Percentiles rank a stretch among this genome's conserved stretches.
Evolutionary conservation across 73 alveolate species (phyloP).

Genomic region (Loxodes magnus): DNA sequence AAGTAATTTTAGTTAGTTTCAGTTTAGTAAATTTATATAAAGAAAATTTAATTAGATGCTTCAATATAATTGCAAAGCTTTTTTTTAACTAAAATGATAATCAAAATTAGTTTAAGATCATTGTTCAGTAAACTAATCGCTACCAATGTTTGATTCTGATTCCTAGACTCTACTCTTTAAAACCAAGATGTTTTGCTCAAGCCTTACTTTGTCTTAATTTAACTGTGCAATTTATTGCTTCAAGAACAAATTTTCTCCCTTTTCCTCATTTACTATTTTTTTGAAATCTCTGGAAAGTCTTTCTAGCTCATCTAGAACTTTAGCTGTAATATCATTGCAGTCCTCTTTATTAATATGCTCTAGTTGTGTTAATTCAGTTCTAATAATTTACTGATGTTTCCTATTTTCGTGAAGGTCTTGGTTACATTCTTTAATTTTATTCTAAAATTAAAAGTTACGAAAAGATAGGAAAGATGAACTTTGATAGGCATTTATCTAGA

Average conservation of each 20-base stretch:
- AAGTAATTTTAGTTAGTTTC: too few relatives aligned
- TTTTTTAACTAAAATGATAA: too few relatives aligned
- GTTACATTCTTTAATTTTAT: slow-evolving; percentile 19
- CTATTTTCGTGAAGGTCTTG: slow-evolving; percentile 28
- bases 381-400: slow-evolving; percentile 34
- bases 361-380: slow-evolving; percentile 43
- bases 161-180: slow-evolving; percentile 33
- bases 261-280: slow-evolving; percentile 42
- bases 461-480: too few relatives aligned
- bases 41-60: too few relatives aligned
- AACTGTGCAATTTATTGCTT: slow-evolving; percentile 38
- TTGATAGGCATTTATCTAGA: too few relatives aligned
- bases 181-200: slow-evolving; percentile 35
- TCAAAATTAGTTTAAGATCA: too few relatives aligned
- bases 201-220: slow-evolving; percentile 50
- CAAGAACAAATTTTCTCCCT: slow-evolving; percentile 39
- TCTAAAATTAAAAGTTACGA: too few relatives aligned
- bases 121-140: too few relatives aligned
- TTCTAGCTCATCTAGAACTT: slow-evolving; percentile 48
- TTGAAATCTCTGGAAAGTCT: slow-evolving; percentile 50
- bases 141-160: slow-evolving; percentile 48
- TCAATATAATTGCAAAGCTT: too few relatives aligned
- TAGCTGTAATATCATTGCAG: slow-evolving; percentile 43
- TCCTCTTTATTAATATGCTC: slow-evolving; percentile 42
- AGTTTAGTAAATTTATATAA: too few relatives aligned